These are phyloP conservation scores for Aspergillus neoniger DNA, from an alignment of 2,329 filamentous ascomycete species.

Conservation along the genomic window DNA sequence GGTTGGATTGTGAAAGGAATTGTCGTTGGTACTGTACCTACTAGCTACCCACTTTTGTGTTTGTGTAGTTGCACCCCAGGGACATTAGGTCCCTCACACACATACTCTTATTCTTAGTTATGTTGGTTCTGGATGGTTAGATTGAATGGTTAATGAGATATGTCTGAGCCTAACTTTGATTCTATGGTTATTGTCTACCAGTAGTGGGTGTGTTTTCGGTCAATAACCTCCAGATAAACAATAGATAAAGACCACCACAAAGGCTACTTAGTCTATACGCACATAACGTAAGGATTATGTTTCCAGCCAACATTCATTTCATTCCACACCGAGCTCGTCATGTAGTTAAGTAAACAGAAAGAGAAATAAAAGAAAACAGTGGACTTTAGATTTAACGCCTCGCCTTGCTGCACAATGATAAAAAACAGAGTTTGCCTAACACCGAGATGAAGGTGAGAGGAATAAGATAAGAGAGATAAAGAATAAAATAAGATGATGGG, in stretches of 20 bases:
- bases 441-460: conserved; percentile 23
- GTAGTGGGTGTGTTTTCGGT: no score
- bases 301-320: not conserved
- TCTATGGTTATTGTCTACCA: no score
- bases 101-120: not conserved
- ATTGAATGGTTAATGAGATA: conserved; percentile 1
- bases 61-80: not conserved
- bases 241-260: not conserved
- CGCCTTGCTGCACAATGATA: conserved; percentile 28
- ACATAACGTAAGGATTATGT: not conserved
- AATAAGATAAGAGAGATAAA: not conserved
- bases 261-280: not conserved
- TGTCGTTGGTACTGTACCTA: not conserved
- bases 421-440: conserved; percentile 31
- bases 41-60: not conserved
- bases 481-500: conserved; percentile 13
- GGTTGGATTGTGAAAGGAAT: not conserved
- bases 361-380: not conserved
- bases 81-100: not conserved
- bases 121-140: not conserved
- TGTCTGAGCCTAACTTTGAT: not conserved
- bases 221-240: not conserved
- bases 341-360: not conserved
- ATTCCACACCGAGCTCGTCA: not conserved
- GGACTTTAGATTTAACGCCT: conserved; percentile 25